These are phyloP conservation scores for Agaricus bisporus DNA, from an alignment of 768 basidiomycete genomes.

Conservation along the genomic window DNA sequence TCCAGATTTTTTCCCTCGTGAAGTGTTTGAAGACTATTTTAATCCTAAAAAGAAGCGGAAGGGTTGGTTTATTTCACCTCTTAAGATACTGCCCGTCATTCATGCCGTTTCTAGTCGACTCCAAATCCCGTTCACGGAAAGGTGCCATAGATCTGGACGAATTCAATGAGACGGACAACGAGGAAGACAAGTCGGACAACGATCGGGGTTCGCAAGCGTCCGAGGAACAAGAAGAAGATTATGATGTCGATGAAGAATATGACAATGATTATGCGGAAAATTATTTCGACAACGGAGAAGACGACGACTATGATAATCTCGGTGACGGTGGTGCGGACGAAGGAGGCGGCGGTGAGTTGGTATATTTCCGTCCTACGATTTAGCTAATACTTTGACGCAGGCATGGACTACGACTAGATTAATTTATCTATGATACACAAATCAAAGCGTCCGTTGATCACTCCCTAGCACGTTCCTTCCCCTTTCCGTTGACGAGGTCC, in stretches of 20 bases:
- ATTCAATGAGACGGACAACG: slow-evolving; percentile 59
- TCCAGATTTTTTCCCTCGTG: slow-evolving; percentile 70
- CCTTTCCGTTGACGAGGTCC: slow-evolving; percentile 23
- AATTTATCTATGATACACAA: slow-evolving; percentile 4
- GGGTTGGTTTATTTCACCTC: slow-evolving; percentile 10
- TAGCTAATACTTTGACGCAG: not conserved
- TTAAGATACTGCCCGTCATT: not conserved
- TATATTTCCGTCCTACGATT: too few species aligned
- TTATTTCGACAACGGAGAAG: slow-evolving; percentile 88
- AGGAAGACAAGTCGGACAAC: slow-evolving; percentile 65
- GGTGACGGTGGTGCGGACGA: slow-evolving; percentile 68
- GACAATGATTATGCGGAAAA: slow-evolving; percentile 90
- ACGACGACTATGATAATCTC: slow-evolving; percentile 72
- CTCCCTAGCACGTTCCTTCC: slow-evolving; percentile 22
- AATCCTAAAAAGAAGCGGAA: slow-evolving; percentile 63
- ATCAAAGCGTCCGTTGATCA: not conserved
- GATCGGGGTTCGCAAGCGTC: slow-evolving; percentile 66
- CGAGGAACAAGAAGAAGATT: slow-evolving; percentile 64
- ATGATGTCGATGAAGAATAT: slow-evolving; percentile 86
- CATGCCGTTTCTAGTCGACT: slow-evolving; percentile 8
- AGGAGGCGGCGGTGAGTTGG: slow-evolving; percentile 39
- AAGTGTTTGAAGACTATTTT: slow-evolving; percentile 75
- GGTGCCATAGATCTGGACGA: slow-evolving; percentile 60
- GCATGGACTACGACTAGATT: slow-evolving; percentile 13
- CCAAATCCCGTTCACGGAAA: slow-evolving; percentile 19